Base-by-base conservation (phyloP, 352 stramenopile genomes). In the Phytophthora colocasiae region DNA sequence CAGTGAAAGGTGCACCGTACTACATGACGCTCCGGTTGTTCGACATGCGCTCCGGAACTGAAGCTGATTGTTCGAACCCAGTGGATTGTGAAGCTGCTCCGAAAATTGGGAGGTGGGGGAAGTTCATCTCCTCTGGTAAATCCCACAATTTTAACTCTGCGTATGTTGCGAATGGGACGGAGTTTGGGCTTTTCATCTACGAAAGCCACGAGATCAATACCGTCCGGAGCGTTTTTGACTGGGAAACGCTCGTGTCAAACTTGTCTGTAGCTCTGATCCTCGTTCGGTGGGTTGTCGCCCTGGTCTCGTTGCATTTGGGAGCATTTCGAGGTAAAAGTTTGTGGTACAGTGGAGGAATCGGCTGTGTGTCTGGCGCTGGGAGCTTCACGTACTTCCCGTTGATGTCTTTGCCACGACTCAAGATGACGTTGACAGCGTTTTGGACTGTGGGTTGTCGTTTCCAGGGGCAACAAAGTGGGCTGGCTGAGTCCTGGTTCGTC, bases 401-500 rank as follows among this genome's bases (percentile, higher is more conserved):
- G 22, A 45, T 46, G 58, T 65, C 55, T 7, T 7, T 70, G 10
- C 48, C 63, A 5, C 46, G 49, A 34, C 24, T 70, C 0, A 70
- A 62, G 36, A 55, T 67, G 41, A 62, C 34, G 1, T 8, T 67
- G 17, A 29, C 59, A 3, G 41, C 43, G 1, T 62, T 67, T 49
- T 70, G 61, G 49, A 62, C 73, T 0, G 54, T 74, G 4, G 76
- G 70, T 12, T 78, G 53, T 34, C 31, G 56, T 3, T 81, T 84
- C 43, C 66, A 84, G 61, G 75, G 75, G 2, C 52, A 78, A 12
- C 66, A 83, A 51, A 10, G 15, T 9, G 69, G 61, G 0, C 26
- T 83, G 6, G 19, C 66, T 0, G 69, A 80, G 14, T 43, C 74
- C 0, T 86, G 75, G 78, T 81, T 78, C 40, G 64, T 44, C 77